Conservation (phyloP, 257 asterid species). For the Eustoma russellianum region DNA sequence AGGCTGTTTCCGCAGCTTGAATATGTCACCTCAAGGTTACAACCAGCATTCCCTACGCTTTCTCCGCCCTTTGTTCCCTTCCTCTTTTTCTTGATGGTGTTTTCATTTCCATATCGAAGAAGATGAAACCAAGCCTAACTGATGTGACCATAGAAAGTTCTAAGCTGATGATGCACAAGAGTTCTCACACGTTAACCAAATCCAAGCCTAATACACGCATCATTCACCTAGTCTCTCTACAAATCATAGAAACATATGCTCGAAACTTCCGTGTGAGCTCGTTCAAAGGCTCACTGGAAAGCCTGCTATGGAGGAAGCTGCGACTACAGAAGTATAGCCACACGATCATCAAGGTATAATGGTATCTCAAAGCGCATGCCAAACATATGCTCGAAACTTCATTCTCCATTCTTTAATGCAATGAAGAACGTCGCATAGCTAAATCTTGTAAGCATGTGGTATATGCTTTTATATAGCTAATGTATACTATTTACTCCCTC, state of each 20-base stretch:
- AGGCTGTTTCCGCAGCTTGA: too few species aligned
- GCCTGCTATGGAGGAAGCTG: constrained; percentile 23
- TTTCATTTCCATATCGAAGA: constrained; percentile 1
- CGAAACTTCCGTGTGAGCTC: constrained; percentile 50
- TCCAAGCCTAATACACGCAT: constrained; percentile 68
- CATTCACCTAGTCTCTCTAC: constrained; percentile 65
- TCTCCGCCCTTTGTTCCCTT: background rate
- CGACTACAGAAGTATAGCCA: constrained; percentile 8
- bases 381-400: too few species aligned
- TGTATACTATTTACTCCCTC: too few species aligned
- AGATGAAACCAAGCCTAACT: constrained; percentile 29
- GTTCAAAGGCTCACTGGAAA: constrained; percentile 83
- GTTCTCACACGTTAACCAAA: constrained; percentile 39
- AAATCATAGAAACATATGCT: constrained; percentile 58
- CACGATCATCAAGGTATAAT: constrained; percentile 11
- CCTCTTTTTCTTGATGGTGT: background rate
- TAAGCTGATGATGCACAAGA: constrained; percentile 25
- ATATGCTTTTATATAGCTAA: too few species aligned
- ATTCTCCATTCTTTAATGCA: background rate
- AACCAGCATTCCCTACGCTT: background rate
- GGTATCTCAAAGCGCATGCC: constrained; percentile 12
- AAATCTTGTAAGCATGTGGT: too few species aligned
- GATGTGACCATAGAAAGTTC: constrained; percentile 14
- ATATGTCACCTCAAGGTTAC: background rate
- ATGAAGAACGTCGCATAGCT: too few species aligned